Evolutionary conservation across 2,329 filamentous ascomycete species (phyloP), one percentile per base, ranked within the genome.

Genomic region (Fusarium sp.): DNA sequence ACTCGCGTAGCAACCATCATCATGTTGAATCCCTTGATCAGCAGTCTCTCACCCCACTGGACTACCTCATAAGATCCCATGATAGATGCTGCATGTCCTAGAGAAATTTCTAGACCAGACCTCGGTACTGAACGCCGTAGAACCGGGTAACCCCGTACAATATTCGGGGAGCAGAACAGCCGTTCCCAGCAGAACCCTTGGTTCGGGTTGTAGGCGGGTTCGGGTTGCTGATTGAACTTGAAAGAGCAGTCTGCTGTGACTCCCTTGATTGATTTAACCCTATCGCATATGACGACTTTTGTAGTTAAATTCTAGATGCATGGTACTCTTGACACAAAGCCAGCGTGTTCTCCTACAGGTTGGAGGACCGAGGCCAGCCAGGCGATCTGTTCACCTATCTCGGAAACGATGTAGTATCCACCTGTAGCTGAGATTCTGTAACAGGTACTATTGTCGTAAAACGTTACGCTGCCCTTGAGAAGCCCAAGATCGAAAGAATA

Each of bases 21-120:
- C 44, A 66, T 59, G 9, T 48, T 57, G n/a, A 70, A 67, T 0
- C 66, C 66, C 14, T 70, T 70, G 1, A 70, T 63, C 7, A 70
- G 14, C 7, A 70, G 32, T 11, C 32, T 60, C 1, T 49, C 15
- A 4, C 20, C 54, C 45, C 62, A 67, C 15, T 62, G 27, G 0
- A 70, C 49, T 2, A 70, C 49, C 7, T 70, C 44, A 0, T 2
- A 12, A 10, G 68, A 60, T 1, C 68, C 44, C 0, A 63, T 9
- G 4, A 67, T 48, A 6, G 30, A 4, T 1, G 62, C 45, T n/a
- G 48, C 46, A 20, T 42, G 14, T 4, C 8, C 5, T 6, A 70
- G 17, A 1, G 61, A 41, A 7, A 70, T 32, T 33, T 70, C 61
- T 3, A 70, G 41, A 8, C 68, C 68, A 3, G 57, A 46, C 3